Percentiles rank a stretch among this genome's conserved stretches.
phyloP scores from a whole-genome alignment of 352 stramenopile genomes.

The Phytopythium chamaehyphon region DNA sequence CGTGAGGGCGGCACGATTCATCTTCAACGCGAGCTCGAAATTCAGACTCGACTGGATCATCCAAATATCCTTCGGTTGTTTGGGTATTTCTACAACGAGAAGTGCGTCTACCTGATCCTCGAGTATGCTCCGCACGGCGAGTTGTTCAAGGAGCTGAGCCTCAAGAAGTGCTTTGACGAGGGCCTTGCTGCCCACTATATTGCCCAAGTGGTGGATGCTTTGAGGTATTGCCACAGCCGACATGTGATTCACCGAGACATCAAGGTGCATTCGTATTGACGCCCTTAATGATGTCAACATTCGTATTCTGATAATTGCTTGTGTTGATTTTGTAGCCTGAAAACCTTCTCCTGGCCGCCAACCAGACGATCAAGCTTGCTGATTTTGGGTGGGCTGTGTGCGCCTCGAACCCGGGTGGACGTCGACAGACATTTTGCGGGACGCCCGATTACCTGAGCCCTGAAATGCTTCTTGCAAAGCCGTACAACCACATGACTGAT shows the following conservation, averaged over 20 bases:
- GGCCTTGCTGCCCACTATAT: conserved; percentile 60
- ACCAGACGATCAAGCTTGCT: conserved; percentile 79
- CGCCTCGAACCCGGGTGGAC: conserved; percentile 50
- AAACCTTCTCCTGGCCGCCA: conserved; percentile 74
- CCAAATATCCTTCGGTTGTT: conserved; percentile 70
- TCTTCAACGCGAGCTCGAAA: conserved; percentile 80
- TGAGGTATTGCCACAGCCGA: conserved; percentile 74
- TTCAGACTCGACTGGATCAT: conserved; percentile 75
- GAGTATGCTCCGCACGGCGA: conserved; percentile 81
- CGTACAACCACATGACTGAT: conserved; percentile 69
- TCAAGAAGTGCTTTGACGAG: conserved; percentile 49
- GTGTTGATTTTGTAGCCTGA: conserved; percentile 47
- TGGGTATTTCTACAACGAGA: conserved; percentile 86
- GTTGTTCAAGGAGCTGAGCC: conserved; percentile 74
- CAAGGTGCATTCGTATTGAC: conserved; percentile 59
- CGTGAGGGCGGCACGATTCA: conserved; percentile 53
- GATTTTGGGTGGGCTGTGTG: conserved; percentile 88
- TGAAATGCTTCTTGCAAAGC: conserved; percentile 64
- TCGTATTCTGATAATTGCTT: conserved; percentile 3
- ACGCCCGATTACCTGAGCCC: conserved; percentile 86
- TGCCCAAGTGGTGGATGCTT: conserved; percentile 68
- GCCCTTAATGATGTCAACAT: background rate
- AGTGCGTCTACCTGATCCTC: conserved; percentile 77
- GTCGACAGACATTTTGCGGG: conserved; percentile 74
- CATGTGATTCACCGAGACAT: conserved; percentile 87